Conservation (phyloP, 2,329 filamentous ascomycete genomes). For the Dothideomycetidae sp. region DNA sequence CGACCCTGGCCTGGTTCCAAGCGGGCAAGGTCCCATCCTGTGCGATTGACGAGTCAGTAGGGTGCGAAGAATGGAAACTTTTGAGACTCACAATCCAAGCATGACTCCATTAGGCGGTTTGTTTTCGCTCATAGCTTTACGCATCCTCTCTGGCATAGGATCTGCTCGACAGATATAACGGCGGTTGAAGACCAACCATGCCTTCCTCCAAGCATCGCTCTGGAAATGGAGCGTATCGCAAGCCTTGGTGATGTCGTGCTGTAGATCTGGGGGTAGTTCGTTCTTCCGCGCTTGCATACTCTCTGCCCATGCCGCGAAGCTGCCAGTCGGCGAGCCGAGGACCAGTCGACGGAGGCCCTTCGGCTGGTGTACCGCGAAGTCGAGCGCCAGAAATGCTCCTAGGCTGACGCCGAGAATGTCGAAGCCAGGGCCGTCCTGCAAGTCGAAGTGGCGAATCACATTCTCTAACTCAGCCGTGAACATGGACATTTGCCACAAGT, state of each 20-base stretch:
- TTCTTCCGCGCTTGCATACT: background rate
- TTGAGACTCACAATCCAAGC: background rate
- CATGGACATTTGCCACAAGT: conserved; percentile 31
- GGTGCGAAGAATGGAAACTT: background rate
- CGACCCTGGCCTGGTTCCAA: background rate
- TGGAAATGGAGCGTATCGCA: background rate
- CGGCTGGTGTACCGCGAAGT: conserved; percentile 23
- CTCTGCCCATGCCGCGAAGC: background rate
- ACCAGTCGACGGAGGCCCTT: conserved; percentile 23
- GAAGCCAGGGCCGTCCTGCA: conserved; percentile 20
- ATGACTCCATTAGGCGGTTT: background rate
- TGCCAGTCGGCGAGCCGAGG: background rate
- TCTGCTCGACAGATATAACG: background rate
- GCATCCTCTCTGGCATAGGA: background rate
- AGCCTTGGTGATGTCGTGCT: background rate
- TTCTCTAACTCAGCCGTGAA: conserved; percentile 35
- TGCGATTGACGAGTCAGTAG: background rate
- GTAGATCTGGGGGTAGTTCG: background rate
- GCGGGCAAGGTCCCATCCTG: background rate
- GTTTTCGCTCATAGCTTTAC: background rate
- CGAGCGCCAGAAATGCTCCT: conserved; percentile 34
- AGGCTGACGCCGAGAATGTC: conserved; percentile 33
- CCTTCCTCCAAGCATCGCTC: background rate
- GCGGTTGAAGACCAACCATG: background rate
- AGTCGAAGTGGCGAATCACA: conserved; percentile 25